Conservation (phyloP, 2,329 filamentous ascomycete genomes). For the Didymella sp. region DNA sequence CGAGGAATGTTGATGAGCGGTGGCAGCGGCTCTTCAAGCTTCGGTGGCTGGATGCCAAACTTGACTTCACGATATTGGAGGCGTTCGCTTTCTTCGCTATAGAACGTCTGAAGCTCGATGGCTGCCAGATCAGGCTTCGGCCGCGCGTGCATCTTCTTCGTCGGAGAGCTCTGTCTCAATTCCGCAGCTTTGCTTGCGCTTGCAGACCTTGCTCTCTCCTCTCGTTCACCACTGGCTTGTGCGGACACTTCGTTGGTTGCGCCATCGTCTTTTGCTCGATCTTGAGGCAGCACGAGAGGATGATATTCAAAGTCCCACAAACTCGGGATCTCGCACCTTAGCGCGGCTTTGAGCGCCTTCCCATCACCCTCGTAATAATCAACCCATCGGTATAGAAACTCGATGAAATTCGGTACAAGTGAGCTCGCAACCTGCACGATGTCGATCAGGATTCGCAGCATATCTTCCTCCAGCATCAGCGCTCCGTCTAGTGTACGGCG, state of each 20-base stretch:
- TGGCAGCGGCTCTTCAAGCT: slow-evolving; percentile 31
- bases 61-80: slow-evolving; percentile 43
- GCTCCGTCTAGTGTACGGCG: slow-evolving; percentile 31
- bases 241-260: neutral
- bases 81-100: slow-evolving; percentile 39
- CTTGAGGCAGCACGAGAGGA: slow-evolving; percentile 29
- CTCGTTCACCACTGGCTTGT: neutral
- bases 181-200: slow-evolving; percentile 14
- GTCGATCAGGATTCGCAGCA: slow-evolving; percentile 41
- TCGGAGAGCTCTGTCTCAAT: slow-evolving; percentile 25
- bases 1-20: slow-evolving; percentile 44
- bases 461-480: slow-evolving; percentile 37
- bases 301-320: slow-evolving; percentile 47
- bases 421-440: slow-evolving; percentile 38
- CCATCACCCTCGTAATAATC: slow-evolving; percentile 45
- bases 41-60: slow-evolving; percentile 40
- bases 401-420: slow-evolving; percentile 45
- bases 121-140: slow-evolving; percentile 35
- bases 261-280: slow-evolving; percentile 6
- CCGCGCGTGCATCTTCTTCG: slow-evolving; percentile 25
- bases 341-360: slow-evolving; percentile 41
- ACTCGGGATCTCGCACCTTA: slow-evolving; percentile 44
- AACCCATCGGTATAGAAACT: slow-evolving; percentile 45
- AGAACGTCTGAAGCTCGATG: slow-evolving; percentile 28
- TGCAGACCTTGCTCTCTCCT: neutral